These are phyloP conservation scores for Cladosporium colombiae DNA, from an alignment of 2,329 filamentous ascomycete genomes.

Conservation along the genomic window DNA sequence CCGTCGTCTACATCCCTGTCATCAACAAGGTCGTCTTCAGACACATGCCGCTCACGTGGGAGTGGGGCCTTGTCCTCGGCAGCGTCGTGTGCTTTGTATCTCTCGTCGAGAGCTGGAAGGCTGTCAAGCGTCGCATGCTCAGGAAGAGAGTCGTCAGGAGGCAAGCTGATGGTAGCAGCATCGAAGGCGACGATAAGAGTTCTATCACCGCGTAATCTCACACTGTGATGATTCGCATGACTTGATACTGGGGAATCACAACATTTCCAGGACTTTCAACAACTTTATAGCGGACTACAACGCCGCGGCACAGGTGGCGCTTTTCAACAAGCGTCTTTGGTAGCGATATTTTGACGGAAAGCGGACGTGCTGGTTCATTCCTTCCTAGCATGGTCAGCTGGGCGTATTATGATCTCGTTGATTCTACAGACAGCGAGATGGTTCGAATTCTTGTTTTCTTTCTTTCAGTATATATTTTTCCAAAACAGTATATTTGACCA, in stretches of 20 bases:
- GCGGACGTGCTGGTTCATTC: conserved; percentile 4
- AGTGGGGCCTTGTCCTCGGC: conserved; percentile 48
- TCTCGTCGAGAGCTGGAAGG: conserved; percentile 49
- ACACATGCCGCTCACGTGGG: conserved; percentile 46
- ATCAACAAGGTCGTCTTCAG: conserved; percentile 50
- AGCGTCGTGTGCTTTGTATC: conserved; percentile 44
- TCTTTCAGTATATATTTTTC: neutral
- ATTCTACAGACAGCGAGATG: neutral
- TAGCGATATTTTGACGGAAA: neutral
- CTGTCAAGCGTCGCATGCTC: conserved; percentile 39
- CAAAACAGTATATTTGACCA: neutral
- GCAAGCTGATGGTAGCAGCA: neutral
- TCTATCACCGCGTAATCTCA: neutral
- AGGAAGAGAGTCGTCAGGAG: conserved; percentile 15
- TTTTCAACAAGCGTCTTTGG: neutral
- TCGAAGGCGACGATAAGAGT: conserved; percentile 13
- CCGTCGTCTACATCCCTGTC: conserved; percentile 48
- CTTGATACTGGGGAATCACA: neutral
- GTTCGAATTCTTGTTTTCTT: neutral
- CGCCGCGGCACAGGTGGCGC: neutral
- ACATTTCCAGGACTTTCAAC: conserved; percentile 1
- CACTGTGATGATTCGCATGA: neutral
- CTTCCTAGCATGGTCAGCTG: neutral
- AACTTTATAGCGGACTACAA: neutral
- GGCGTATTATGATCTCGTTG: neutral